phyloP scores from a whole-genome alignment of 176 grass and related monocot species.

The Secale cereale region DNA sequence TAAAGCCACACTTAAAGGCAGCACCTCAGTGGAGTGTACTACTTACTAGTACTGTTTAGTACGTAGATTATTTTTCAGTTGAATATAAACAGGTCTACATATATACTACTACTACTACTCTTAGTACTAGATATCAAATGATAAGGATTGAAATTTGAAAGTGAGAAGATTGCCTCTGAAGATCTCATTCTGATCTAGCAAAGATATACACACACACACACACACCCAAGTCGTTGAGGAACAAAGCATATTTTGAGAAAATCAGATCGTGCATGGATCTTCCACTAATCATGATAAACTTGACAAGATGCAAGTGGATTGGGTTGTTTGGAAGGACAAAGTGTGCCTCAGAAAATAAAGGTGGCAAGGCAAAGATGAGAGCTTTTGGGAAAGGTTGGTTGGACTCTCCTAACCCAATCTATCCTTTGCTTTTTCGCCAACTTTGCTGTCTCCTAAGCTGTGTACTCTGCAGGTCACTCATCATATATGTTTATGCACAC shows the following conservation, averaged over 20 bases:
- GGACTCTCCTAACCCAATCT: constrained; percentile 9
- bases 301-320: constrained; percentile 7
- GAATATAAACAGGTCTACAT: neutral
- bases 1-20: neutral
- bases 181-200: neutral
- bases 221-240: neutral
- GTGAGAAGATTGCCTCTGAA: neutral
- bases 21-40: neutral
- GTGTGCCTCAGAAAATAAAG: neutral
- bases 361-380: neutral
- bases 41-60: neutral
- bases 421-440: neutral
- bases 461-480: neutral
- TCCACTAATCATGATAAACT: constrained; percentile 12
- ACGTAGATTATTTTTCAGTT: neutral
- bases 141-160: neutral
- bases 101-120: neutral
- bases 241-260: neutral
- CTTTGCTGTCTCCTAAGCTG: neutral
- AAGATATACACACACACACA: neutral
- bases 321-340: neutral
- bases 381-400: neutral
- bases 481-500: neutral
- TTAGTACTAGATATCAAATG: neutral
- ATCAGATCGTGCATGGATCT: constrained; percentile 1